Evolutionary conservation across 352 stramenopile genomes (phyloP), one percentile per base, ranked within the genome.

Genomic region (Globisporangium carolinianum): DNA sequence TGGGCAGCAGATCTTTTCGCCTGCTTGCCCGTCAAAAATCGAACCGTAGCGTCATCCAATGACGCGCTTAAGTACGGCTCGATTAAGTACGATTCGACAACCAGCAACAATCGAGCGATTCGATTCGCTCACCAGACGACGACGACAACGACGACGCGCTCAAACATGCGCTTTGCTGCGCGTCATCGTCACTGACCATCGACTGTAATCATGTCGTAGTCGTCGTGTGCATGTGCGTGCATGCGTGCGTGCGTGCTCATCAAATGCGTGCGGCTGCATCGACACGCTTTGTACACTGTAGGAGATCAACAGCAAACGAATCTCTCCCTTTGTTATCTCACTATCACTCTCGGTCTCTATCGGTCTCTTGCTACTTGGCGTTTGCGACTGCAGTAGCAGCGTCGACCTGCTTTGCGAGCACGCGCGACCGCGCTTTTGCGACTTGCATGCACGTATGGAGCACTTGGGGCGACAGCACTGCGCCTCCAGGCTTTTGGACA

Each of bases 401-500:
- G 14, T 79, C 66, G 46, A 87, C 66, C 6, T 80, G 69, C 57
- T 63, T 68, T 4, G 70, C 72, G 57, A 87, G 65, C 37, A 51
- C 43, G 42, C 62, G 55, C 5, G 62, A 61, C 24, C 75, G 76
- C 35, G 57, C 55, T 56, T 86, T 86, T 49, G 83, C 81, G n/a
- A 74, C 53, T 32, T 69, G 48, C 79, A 91, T 90, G 63, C 80
- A 90, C 47, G 71, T 45, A 35, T 86, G 72, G 48, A 94, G 77
- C 38, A 70, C 83, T 36, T 53, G 55, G 1, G 76, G 58, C 6
- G 73, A 58, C 14, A 91, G 57, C 15, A 83, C 65, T 1, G 59
- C 50, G 8, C 83, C 83, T 24, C 83, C 83, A 8, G 83, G 65
- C 60, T 94, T 94, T 62, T 90, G 72, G 47, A 94, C 78, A 18